A percentile compares a stretch with the other conserved stretches of the same genome.
Evolutionary conservation across 2,329 filamentous ascomycete genomes (phyloP).

Genomic region (Thelonectria blattea): DNA sequence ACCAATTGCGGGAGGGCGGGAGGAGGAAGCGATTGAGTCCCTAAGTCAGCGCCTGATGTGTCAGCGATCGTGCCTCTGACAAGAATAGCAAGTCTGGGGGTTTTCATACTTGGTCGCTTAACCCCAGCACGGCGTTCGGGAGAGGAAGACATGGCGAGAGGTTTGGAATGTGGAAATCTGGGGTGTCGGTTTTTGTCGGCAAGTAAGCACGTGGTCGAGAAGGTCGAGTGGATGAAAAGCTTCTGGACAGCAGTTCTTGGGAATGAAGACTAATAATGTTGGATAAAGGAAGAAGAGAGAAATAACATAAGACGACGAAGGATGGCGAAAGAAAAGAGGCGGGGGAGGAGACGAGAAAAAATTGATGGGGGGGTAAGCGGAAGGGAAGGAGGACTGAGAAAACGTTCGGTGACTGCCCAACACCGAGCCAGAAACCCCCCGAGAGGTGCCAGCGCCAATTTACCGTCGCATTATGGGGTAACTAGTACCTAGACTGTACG

Average conservation of each 20-base stretch:
- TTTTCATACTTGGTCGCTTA: constrained; percentile 52
- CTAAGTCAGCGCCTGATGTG: constrained; percentile 49
- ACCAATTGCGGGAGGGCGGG: constrained; percentile 90
- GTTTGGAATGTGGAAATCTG: constrained; percentile 15
- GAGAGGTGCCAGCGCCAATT: not conserved
- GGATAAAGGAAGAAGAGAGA: not conserved
- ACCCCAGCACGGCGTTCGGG: constrained; percentile 49
- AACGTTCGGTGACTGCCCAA: not conserved
- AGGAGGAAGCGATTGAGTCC: constrained; percentile 93
- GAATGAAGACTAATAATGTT: not conserved
- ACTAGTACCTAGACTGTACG: not conserved
- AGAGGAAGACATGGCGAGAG: constrained; percentile 47
- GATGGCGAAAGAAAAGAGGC: not conserved
- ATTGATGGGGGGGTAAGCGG: not conserved
- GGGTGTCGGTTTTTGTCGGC: too few species aligned
- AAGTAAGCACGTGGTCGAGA: constrained; percentile 7
- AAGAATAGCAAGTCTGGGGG: constrained; percentile 4
- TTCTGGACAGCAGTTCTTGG: not conserved
- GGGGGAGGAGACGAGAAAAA: constrained; percentile 8
- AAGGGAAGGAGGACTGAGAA: constrained; percentile 3
- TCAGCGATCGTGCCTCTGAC: constrained; percentile 24
- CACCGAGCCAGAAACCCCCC: not conserved
- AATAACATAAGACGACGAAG: not conserved
- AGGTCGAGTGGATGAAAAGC: not conserved
- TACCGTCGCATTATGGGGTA: not conserved